phyloP scores from a whole-genome alignment of 2,329 filamentous ascomycete genomes.

The Colletotrichum lupini region DNA sequence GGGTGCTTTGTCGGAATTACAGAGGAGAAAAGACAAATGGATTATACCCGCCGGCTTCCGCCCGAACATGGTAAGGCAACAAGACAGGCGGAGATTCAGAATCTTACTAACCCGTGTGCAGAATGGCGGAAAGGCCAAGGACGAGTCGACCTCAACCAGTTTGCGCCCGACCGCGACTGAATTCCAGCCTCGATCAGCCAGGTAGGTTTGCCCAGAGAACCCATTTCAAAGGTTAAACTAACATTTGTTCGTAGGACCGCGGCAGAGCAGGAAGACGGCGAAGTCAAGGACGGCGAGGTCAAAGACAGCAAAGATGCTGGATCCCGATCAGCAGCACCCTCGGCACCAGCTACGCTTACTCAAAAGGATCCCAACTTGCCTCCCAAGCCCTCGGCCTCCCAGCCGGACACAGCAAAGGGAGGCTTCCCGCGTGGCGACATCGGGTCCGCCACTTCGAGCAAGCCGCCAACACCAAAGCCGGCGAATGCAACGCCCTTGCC shows the following conservation, averaged over 20 bases:
- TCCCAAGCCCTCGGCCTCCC: slow-evolving; percentile 32
- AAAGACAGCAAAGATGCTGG: slow-evolving; percentile 58
- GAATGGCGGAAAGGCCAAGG: slow-evolving; percentile 54
- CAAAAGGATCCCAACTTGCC: slow-evolving; percentile 34
- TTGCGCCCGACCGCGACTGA: slow-evolving; percentile 71
- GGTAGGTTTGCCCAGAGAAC: slow-evolving; percentile 44
- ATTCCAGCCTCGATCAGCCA: slow-evolving; percentile 67
- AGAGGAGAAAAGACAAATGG: slow-evolving; percentile 75
- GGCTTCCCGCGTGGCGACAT: slow-evolving; percentile 7
- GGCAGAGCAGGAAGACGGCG: slow-evolving; percentile 76
- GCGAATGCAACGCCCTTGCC: slow-evolving; percentile 28
- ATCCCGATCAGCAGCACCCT: slow-evolving; percentile 2
- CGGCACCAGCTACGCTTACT: neutral
- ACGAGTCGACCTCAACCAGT: slow-evolving; percentile 51
- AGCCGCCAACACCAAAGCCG: slow-evolving; percentile 43
- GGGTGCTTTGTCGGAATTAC: slow-evolving; percentile 76
- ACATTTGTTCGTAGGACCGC: slow-evolving; percentile 35
- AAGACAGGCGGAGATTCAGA: slow-evolving; percentile 36
- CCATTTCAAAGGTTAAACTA: neutral
- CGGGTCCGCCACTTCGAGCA: slow-evolving; percentile 37
- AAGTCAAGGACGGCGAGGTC: slow-evolving; percentile 73
- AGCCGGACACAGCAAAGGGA: slow-evolving; percentile 40
- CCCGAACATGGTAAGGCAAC: slow-evolving; percentile 65
- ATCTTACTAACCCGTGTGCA: slow-evolving; percentile 46
- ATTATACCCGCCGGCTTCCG: slow-evolving; percentile 80